Evolutionary conservation across 371 early-diverging fungal species (phyloP), one percentile per base, ranked within the genome.

Genomic region (Umbelopsis sp.): DNA sequence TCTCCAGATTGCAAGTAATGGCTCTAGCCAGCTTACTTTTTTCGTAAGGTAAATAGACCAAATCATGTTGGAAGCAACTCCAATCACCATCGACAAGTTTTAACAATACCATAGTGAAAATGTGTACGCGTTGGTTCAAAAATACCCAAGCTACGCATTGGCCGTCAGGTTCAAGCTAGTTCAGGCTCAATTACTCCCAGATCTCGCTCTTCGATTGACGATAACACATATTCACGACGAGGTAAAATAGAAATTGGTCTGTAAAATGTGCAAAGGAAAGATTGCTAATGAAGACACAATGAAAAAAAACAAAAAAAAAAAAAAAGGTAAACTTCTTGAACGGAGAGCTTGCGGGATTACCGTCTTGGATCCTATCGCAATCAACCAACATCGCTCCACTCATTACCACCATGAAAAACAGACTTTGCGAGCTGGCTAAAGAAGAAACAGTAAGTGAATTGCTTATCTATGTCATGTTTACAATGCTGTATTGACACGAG

Each of bases 311-410:
- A 7, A 10, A 41, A 41, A 29, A 2, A 41, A 7, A 10, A 41
- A 41, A 29, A 2, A 41, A 81, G 77, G 69, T 77, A 24, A 74
- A 76, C 3, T 78, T 78, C 52, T 63, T 82, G 29, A 82, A 80
- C 41, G 75, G 80, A 4, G 63, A 80, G 3, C 80, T 82, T 65
- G 51, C 66, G 25, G 68, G 66, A 0, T 65, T 70, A n/a, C 76
- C 80, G 10, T 68, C 74, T 2, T 83, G 83, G 83, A 80, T 79
- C 51, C 50, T 76, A 7, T 78, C 76, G 14, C 83, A 83, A 32
- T 72, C 77, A 0, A 68, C 72, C 0, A 75, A 66, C 46, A 77
- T 76, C 65, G 68, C 72, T n/a, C 69, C 71, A 11, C 69, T 73
- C 44, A 75, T 80, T 65, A 63, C 70, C 14, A 71, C 67, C 20